These are phyloP conservation scores for Sugiyamaella grinbergsii DNA, from an alignment of 1,139 yeast species.

Conservation along the genomic window DNA sequence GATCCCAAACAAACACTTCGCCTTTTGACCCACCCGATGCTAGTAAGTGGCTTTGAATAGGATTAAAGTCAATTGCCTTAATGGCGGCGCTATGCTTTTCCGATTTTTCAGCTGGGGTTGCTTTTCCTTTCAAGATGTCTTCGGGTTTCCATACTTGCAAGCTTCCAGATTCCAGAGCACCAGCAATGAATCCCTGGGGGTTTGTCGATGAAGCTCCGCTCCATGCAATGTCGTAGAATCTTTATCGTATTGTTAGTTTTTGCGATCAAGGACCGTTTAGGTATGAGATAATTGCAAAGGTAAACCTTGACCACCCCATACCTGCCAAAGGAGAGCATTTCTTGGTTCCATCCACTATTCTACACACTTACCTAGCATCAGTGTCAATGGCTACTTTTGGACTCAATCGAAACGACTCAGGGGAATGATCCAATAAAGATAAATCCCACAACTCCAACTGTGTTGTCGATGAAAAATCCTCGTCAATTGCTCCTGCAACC, in stretches of 20 bases:
- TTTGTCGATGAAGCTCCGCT: constrained; percentile 62
- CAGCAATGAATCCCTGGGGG: constrained; percentile 68
- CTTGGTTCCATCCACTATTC: no score
- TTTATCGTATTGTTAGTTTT: no score
- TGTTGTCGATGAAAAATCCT: constrained; percentile 77
- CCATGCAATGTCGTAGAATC: constrained; percentile 87
- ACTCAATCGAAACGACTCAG: constrained; percentile 41
- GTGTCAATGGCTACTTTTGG: constrained; percentile 62
- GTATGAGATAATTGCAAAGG: no score
- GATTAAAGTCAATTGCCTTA: constrained; percentile 75
- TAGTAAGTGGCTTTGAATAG: constrained; percentile 67
- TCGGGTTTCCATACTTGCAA: constrained; percentile 76
- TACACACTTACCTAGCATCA: constrained; percentile 41
- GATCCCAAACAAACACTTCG: constrained; percentile 89
- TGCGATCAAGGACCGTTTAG: no score
- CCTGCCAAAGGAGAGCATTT: no score
- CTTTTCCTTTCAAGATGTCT: constrained; percentile 32
- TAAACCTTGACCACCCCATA: no score
- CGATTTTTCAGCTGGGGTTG: constrained; percentile 27
- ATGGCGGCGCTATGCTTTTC: constrained; percentile 71
- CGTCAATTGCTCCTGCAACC: constrained; percentile 92
- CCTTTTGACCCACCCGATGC: constrained; percentile 89
- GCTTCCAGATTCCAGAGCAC: constrained; percentile 83
- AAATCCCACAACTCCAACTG: constrained; percentile 77
- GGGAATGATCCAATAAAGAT: constrained; percentile 50